phyloP scores from a whole-genome alignment of 768 basidiomycete species.

The Boletales sp. region DNA sequence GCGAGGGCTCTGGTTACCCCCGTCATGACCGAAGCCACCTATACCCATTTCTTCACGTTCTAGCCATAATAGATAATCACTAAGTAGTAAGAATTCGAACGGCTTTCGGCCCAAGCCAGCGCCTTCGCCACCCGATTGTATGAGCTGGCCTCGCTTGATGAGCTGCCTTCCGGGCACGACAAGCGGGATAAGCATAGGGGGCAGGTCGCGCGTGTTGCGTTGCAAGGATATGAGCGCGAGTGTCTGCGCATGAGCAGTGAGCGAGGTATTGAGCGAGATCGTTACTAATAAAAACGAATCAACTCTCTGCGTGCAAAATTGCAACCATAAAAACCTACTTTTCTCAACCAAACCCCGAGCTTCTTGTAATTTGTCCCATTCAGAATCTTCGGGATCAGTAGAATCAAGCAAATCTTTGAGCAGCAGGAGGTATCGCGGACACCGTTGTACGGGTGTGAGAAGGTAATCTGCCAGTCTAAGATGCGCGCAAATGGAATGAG shows the following conservation, averaged over 20 bases:
- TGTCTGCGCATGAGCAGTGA: conserved; percentile 75
- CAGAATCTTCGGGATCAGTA: conserved; percentile 62
- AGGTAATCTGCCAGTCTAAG: conserved; percentile 83
- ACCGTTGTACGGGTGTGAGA: conserved; percentile 82
- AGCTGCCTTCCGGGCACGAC: conserved; percentile 79
- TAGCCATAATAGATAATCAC: conserved; percentile 79
- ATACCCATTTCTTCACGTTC: conserved; percentile 44
- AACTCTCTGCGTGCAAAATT: not conserved
- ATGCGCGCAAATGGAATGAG: conserved; percentile 65
- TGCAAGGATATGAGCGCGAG: conserved; percentile 76
- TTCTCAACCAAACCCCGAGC: conserved; percentile 69
- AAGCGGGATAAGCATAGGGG: conserved; percentile 73
- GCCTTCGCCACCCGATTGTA: conserved; percentile 47
- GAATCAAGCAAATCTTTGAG: conserved; percentile 76
- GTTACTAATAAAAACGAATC: conserved; percentile 53
- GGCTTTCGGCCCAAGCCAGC: conserved; percentile 34
- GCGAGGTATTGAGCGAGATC: conserved; percentile 69
- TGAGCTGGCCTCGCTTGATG: conserved; percentile 60
- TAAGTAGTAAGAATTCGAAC: conserved; percentile 77
- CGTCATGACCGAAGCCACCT: conserved; percentile 18
- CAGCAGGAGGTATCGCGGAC: conserved; percentile 80
- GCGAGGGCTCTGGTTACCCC: conserved; percentile 14
- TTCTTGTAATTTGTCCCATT: conserved; percentile 55
- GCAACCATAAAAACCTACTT: conserved; percentile 44
- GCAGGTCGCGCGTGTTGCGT: conserved; percentile 68